Conservation (phyloP, 2,329 filamentous ascomycete species). For the Coniochaeta sp. region DNA sequence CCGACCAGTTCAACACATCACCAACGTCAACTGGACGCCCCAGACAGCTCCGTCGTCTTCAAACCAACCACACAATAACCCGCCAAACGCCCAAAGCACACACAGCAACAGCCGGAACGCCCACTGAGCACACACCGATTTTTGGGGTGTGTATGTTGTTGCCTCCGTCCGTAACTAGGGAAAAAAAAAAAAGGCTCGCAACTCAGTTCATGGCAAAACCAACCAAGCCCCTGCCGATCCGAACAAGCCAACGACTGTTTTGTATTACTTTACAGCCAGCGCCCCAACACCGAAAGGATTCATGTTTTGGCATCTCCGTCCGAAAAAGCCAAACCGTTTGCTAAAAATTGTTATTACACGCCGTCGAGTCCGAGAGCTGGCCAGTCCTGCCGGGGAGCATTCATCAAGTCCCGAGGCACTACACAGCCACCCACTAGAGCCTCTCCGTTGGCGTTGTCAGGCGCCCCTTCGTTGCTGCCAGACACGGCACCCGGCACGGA, state of each 20-base stretch:
- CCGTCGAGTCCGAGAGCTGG: slow-evolving; percentile 12
- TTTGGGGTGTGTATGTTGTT: slow-evolving; percentile 37
- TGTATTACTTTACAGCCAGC: slow-evolving; percentile 10
- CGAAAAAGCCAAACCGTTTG: slow-evolving; percentile 10
- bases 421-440: not conserved
- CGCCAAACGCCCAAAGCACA: slow-evolving; percentile 5
- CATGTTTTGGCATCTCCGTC: slow-evolving; percentile 14
- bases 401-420: slow-evolving; percentile 1
- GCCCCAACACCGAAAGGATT: slow-evolving; percentile 10
- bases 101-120: slow-evolving; percentile 14
- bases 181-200: not conserved
- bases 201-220: not conserved
- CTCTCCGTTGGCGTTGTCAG: not conserved
- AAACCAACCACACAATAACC: not conserved
- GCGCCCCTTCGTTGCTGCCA: not conserved
- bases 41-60: not conserved
- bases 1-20: not conserved
- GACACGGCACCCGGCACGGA: not conserved
- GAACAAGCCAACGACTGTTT: not conserved
- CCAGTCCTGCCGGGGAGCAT: not conserved
- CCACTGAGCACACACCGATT: slow-evolving; percentile 32
- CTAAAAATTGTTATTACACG: slow-evolving; percentile 32
- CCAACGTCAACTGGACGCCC: not conserved
- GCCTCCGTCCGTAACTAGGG: not conserved
- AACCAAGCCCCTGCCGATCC: not conserved